Conservation (phyloP, 768 basidiomycete genomes). For the Tylopilus plumbeoviolaceoides region DNA sequence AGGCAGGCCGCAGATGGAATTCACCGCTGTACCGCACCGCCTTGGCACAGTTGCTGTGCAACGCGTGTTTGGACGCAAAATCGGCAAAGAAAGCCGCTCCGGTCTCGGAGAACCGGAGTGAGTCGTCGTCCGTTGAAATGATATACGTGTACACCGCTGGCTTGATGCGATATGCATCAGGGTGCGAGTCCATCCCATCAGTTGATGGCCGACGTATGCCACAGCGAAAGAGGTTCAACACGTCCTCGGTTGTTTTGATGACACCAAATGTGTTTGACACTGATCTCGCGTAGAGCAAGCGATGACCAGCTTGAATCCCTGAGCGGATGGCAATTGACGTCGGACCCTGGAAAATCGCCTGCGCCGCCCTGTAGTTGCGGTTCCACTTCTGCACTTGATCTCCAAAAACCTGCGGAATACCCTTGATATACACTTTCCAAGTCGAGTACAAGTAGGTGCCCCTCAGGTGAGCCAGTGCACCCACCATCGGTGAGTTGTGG, state of each 20-base stretch:
- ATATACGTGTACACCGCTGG: conserved; percentile 86
- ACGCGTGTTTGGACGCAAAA: conserved; percentile 81
- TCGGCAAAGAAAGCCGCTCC: conserved; percentile 86
- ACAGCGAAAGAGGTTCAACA: conserved; percentile 50
- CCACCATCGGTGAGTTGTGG: conserved; percentile 69
- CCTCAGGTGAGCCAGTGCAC: conserved; percentile 56
- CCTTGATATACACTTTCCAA: conserved; percentile 70
- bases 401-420: conserved; percentile 55
- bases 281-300: conserved; percentile 68
- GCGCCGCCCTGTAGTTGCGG: conserved; percentile 60
- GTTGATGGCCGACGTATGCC: conserved; percentile 22
- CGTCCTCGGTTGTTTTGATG: conserved; percentile 45
- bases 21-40: conserved; percentile 72
- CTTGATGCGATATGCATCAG: conserved; percentile 51
- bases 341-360: conserved; percentile 63
- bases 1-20: conserved; percentile 70
- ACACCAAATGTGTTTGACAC: conserved; percentile 60
- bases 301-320: conserved; percentile 68
- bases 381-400: conserved; percentile 66
- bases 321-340: conserved; percentile 60
- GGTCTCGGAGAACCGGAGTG: conserved; percentile 81
- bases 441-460: conserved; percentile 68
- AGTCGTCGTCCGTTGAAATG: conserved; percentile 69
- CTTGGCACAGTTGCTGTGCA: conserved; percentile 71
- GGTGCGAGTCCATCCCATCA: conserved; percentile 13